Evolutionary conservation across 2,329 filamentous ascomycete species (phyloP).

Genomic region (Hymenoscyphus infarciens): DNA sequence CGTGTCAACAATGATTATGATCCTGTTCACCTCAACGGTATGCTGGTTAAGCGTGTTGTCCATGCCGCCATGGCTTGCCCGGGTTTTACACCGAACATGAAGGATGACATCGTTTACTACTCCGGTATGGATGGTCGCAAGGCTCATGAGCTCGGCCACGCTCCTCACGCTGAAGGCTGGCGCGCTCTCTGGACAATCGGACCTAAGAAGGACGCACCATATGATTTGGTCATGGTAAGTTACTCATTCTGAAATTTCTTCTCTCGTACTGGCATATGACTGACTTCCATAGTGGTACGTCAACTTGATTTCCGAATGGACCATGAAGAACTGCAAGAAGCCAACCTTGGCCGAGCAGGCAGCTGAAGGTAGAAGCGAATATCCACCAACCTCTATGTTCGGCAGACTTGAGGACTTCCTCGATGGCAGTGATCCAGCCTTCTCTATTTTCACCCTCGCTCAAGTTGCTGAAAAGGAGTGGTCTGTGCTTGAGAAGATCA

Average conservation of each 20-base stretch:
- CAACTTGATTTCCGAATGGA: conserved; percentile 51
- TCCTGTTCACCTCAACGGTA: conserved; percentile 46
- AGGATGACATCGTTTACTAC: conserved; percentile 53
- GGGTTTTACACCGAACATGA: conserved; percentile 59
- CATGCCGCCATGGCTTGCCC: conserved; percentile 52
- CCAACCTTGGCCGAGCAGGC: conserved; percentile 43
- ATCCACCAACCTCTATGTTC: conserved; percentile 22
- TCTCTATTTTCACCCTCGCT: conserved; percentile 44
- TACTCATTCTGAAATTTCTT: neutral
- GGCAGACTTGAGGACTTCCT: conserved; percentile 49
- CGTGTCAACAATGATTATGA: conserved; percentile 41
- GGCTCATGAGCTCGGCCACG: conserved; percentile 40
- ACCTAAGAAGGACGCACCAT: conserved; percentile 45
- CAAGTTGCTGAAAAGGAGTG: conserved; percentile 47
- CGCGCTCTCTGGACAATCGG: conserved; percentile 49
- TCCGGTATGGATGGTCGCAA: conserved; percentile 37
- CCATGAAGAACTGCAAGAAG: conserved; percentile 40
- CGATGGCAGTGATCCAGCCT: conserved; percentile 32
- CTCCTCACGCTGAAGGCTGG: conserved; percentile 51
- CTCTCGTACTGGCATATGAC: conserved; percentile 3
- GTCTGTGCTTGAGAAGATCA: conserved; percentile 46
- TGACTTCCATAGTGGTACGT: conserved; percentile 51
- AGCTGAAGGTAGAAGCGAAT: conserved; percentile 16
- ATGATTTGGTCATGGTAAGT: conserved; percentile 55
- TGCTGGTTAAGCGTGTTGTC: conserved; percentile 52